Percentiles rank a stretch among this genome's conserved stretches.
Evolutionary conservation across 306 rosid genomes (phyloP).

Genomic region (Gillenia trifoliata): DNA sequence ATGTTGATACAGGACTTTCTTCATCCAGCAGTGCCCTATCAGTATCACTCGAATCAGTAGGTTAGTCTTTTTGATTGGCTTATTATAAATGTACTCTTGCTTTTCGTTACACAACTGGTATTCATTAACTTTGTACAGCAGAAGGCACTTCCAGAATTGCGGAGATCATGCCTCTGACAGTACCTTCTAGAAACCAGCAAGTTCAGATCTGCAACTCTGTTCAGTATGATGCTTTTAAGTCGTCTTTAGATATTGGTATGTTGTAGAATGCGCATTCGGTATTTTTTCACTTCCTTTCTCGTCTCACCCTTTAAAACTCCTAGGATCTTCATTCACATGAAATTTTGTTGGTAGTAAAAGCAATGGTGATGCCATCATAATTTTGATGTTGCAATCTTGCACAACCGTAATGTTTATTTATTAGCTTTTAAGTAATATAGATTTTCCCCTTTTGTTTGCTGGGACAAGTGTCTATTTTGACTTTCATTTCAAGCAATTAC

Average conservation of each 20-base stretch:
- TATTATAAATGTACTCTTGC: background rate
- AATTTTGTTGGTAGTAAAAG: background rate
- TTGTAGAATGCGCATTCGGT: background rate
- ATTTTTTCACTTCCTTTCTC: background rate
- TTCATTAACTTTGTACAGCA: constrained; percentile 22
- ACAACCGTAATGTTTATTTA: background rate
- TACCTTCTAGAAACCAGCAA: constrained; percentile 21
- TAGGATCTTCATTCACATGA: background rate
- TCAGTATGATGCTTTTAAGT: constrained; percentile 20
- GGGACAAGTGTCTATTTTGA: background rate
- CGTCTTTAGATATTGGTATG: constrained; percentile 23
- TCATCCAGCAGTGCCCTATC: constrained; percentile 28
- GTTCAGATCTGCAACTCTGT: constrained; percentile 9
- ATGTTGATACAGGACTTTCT: constrained; percentile 19
- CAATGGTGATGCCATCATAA: background rate
- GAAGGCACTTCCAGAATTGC: constrained; percentile 23
- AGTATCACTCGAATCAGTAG: constrained; percentile 34
- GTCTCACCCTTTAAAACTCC: background rate
- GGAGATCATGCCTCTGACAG: constrained; percentile 21
- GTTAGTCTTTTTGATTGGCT: constrained; percentile 31
- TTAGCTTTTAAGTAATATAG: background rate
- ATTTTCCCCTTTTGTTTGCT: background rate
- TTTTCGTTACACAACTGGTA: background rate
- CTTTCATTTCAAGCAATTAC: background rate
- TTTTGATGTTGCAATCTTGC: background rate